Evolutionary conservation across 495 filamentous ascomycete species (phyloP), one percentile per base, ranked within the genome.

Genomic region (Aspergillus bridgeri): DNA sequence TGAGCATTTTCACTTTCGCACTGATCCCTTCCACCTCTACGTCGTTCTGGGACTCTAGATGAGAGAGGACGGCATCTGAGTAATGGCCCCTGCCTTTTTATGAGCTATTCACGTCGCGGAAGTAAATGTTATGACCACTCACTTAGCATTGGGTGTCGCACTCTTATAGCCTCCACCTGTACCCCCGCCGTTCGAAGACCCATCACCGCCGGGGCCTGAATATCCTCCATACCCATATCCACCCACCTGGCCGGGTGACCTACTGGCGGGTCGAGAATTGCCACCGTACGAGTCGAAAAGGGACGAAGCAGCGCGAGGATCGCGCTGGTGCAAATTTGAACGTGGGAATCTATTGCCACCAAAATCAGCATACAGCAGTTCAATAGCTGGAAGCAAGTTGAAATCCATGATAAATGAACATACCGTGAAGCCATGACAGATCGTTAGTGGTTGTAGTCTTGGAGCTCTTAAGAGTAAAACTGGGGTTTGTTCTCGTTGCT

Each of bases 31-130:
- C 90, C 18, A 98, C 85, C 64, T 96, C 89, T 53, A 83, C 75
- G 63, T 98, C 95, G 67, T 98, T 98, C 72, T 98, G 95, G 61
- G 87, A 91, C 72, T 98, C 95, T 21, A 98, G 83, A 69, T 94
- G 91, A 66, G 89, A 91, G 21, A 98, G 84, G 53, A 97, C 91
- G 43, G 91, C 89, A 62, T 95, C 92, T 60, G 86, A 91, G 73
- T 98, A 98, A 71, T 96, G 93, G 51, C 95, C 94, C 68, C 89
- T 90, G 58, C 38, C 60, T 27, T 54, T 29, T 21, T 58, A 21
- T 64, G 51, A 63, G 53, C 51, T 17, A 46, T 45, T 33, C 25
- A 21, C 51, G 19, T 15, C 25, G 27, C 18, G 33, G 24, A 43
- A 11, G 25, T 23, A 21, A 43, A 38, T 9, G n/a, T 19, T 3